Conservation (phyloP, 495 filamentous ascomycete species). For the Immersiella caudata region DNA sequence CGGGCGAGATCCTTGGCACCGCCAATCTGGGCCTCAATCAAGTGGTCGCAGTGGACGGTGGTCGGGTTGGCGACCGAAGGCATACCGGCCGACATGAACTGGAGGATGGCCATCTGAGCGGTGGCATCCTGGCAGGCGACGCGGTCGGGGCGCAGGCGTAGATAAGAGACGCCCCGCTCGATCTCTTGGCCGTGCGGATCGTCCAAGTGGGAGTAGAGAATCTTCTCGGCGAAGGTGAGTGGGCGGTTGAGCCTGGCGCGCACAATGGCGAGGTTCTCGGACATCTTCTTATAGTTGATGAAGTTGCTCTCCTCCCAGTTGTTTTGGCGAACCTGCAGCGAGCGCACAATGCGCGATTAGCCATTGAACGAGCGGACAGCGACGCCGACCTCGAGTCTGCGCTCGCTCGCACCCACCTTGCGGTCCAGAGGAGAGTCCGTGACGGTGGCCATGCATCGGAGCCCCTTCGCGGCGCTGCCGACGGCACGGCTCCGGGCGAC, state of each 20-base stretch:
- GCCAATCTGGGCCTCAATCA: constrained; percentile 97
- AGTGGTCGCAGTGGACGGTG: constrained; percentile 98
- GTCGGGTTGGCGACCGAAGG: constrained; percentile 90
- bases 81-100: constrained; percentile 99
- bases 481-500: constrained; percentile 54
- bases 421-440: constrained; percentile 55
- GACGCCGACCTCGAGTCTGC: background rate
- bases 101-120: constrained; percentile 98
- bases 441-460: constrained; percentile 60
- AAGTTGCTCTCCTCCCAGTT: constrained; percentile 60
- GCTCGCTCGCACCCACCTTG: constrained; percentile 43
- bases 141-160: constrained; percentile 93
- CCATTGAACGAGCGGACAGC: constrained; percentile 15
- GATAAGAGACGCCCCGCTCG: constrained; percentile 91
- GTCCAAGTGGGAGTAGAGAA: constrained; percentile 98
- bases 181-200: constrained; percentile 96
- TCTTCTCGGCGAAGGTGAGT: constrained; percentile 96
- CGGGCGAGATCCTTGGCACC: constrained; percentile 92
- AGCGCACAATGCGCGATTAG: constrained; percentile 27
- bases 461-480: constrained; percentile 47
- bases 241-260: constrained; percentile 86
- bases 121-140: constrained; percentile 99
- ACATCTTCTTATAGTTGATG: constrained; percentile 88
- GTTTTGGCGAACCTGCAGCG: constrained; percentile 55
- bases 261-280: constrained; percentile 91